Conservation (phyloP, 2,329 filamentous ascomycete genomes). For the Paraconiothyrium brasiliense region DNA sequence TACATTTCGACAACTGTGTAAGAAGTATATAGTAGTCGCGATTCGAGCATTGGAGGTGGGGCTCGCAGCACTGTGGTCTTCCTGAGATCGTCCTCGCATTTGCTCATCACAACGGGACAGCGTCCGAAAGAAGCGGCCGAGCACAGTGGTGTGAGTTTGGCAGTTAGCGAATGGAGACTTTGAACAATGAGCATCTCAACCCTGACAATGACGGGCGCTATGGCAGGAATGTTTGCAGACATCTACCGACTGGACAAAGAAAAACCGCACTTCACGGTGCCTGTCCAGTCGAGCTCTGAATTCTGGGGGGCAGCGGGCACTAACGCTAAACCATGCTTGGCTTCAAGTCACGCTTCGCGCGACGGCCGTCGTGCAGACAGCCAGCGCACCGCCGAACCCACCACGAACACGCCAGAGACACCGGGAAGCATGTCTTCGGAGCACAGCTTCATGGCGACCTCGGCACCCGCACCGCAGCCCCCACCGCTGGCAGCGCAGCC, state of each 20-base stretch:
- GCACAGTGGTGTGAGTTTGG: not conserved
- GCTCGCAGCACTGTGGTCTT: not conserved
- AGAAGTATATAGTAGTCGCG: not conserved
- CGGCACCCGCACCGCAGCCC: conserved; percentile 36
- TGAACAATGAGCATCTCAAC: not conserved
- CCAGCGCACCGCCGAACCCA: conserved; percentile 15
- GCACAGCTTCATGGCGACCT: conserved; percentile 51
- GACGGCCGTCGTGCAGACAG: conserved; percentile 17
- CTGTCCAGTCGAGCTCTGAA: not conserved
- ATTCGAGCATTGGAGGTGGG: not conserved
- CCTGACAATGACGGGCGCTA: not conserved
- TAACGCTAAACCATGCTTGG: conserved; percentile 6
- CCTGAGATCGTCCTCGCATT: not conserved
- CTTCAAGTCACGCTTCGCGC: conserved; percentile 8
- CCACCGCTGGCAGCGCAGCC: conserved; percentile 45
- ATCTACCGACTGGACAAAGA: conserved; percentile 6
- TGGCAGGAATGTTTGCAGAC: conserved; percentile 8
- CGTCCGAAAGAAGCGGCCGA: not conserved
- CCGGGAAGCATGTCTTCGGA: conserved; percentile 45
- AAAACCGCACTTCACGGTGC: conserved; percentile 11
- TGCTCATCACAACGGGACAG: not conserved
- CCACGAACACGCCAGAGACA: conserved; percentile 12
- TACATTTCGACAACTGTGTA: not conserved
- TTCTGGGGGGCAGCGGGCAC: conserved; percentile 1
- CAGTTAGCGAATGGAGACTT: not conserved